These are phyloP conservation scores for Pharnaceum exiguum DNA, from an alignment of 148 eudicot genomes.

Conservation along the genomic window DNA sequence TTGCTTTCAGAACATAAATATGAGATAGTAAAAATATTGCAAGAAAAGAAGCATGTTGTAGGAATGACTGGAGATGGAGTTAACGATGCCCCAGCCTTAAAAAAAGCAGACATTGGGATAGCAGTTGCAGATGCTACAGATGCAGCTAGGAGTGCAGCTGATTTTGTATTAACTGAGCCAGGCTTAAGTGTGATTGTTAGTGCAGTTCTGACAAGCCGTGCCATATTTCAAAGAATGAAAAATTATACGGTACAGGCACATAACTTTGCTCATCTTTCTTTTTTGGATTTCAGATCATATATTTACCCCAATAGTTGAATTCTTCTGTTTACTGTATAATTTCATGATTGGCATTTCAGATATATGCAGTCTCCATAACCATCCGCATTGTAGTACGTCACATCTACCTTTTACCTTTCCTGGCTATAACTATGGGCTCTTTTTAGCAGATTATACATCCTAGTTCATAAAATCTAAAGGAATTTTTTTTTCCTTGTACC, in stretches of 20 bases:
- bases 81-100: constrained; percentile 70
- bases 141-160: constrained; percentile 73
- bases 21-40: constrained; percentile 61
- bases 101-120: constrained; percentile 77
- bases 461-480: neutral
- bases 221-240: constrained; percentile 74
- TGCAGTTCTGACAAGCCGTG: constrained; percentile 72
- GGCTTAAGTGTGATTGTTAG: constrained; percentile 69
- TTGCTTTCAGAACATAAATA: constrained; percentile 53
- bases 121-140: constrained; percentile 76
- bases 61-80: constrained; percentile 85
- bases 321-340: neutral
- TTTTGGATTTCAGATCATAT: too few relatives aligned
- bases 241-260: constrained; percentile 64
- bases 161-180: constrained; percentile 68
- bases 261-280: too few relatives aligned
- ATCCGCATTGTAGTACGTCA: constrained; percentile 69
- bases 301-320: too few relatives aligned
- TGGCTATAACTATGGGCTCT: neutral
- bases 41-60: constrained; percentile 59
- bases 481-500: constrained; percentile 14
- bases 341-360: constrained; percentile 34
- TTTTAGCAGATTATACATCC: neutral
- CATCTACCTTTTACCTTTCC: neutral
- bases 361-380: constrained; percentile 69